These are phyloP conservation scores for Trichoderma sp. DNA, from an alignment of 2,329 filamentous ascomycete species.

Conservation along the genomic window DNA sequence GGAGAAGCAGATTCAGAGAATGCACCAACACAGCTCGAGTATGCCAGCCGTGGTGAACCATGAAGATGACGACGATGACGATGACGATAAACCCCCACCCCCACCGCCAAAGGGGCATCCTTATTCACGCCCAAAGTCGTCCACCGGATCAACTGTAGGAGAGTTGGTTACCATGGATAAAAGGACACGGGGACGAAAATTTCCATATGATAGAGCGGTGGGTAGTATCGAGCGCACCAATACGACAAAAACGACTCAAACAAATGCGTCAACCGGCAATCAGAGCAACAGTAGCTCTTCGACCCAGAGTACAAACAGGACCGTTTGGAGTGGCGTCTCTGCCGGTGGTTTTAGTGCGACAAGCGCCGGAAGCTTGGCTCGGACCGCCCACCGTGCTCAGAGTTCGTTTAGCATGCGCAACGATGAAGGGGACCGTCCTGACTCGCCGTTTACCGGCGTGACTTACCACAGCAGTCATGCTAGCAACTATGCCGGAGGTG, in stretches of 20 bases:
- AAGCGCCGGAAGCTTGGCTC: slow-evolving; percentile 88
- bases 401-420: slow-evolving; percentile 66
- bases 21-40: slow-evolving; percentile 63
- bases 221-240: slow-evolving; percentile 74
- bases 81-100: slow-evolving; percentile 58
- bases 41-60: slow-evolving; percentile 42
- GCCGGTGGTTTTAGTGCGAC: slow-evolving; percentile 91
- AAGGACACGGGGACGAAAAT: slow-evolving; percentile 67
- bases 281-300: slow-evolving; percentile 73
- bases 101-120: slow-evolving; percentile 60
- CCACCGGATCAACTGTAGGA: slow-evolving; percentile 55
- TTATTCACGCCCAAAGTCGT: slow-evolving; percentile 60
- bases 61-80: slow-evolving; percentile 49
- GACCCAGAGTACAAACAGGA: slow-evolving; percentile 77
- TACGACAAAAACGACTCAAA: slow-evolving; percentile 84
- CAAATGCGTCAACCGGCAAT: slow-evolving; percentile 72
- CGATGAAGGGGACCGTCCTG: slow-evolving; percentile 56
- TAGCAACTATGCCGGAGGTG: slow-evolving; percentile 43
- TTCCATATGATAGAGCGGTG: slow-evolving; percentile 74
- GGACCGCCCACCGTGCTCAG: slow-evolving; percentile 66
- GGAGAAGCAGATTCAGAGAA: slow-evolving; percentile 76
- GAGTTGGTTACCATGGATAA: slow-evolving; percentile 43
- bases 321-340: slow-evolving; percentile 90
- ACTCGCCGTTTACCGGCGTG: slow-evolving; percentile 72
- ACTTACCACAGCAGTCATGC: slow-evolving; percentile 90